phyloP scores from a whole-genome alignment of 1,284 basidiomycete species.

The Afroboletus lepidellus region DNA sequence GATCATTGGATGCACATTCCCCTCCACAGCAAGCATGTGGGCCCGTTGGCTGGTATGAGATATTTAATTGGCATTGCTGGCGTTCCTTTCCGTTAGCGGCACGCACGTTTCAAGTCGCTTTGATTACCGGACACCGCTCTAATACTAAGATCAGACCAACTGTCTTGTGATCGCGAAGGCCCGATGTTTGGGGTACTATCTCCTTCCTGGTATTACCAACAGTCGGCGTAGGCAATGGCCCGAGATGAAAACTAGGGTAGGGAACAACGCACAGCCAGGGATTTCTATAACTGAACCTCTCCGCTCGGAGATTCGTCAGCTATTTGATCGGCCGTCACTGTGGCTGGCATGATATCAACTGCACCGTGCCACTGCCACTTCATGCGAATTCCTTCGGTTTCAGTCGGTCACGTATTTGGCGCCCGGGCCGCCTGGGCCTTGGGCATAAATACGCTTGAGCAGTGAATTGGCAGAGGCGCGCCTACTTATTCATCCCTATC shows the following conservation, averaged over 20 bases:
- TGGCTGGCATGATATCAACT: not conserved
- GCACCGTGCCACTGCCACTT: not conserved
- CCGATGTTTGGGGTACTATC: not conserved
- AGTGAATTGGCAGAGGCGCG: not conserved
- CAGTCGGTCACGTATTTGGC: conserved; percentile 2
- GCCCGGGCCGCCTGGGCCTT: not conserved
- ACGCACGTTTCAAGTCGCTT: not conserved
- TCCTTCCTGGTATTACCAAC: not conserved
- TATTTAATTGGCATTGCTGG: not conserved
- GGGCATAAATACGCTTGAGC: conserved; percentile 21
- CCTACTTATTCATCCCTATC: not conserved
- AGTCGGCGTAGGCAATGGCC: not conserved
- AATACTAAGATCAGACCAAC: not conserved
- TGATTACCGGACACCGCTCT: not conserved
- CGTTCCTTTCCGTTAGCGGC: not conserved
- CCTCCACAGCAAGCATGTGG: not conserved
- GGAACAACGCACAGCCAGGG: not conserved
- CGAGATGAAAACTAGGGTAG: not conserved
- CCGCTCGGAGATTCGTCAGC: not conserved
- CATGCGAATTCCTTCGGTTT: conserved; percentile 1
- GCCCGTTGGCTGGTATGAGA: not conserved
- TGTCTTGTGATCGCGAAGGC: not conserved
- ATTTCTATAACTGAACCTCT: not conserved
- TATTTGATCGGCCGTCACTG: not conserved
- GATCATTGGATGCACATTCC: not conserved